Base-by-base conservation (phyloP, 441 rosid species). In the Gossypium gossypioides region DNA sequence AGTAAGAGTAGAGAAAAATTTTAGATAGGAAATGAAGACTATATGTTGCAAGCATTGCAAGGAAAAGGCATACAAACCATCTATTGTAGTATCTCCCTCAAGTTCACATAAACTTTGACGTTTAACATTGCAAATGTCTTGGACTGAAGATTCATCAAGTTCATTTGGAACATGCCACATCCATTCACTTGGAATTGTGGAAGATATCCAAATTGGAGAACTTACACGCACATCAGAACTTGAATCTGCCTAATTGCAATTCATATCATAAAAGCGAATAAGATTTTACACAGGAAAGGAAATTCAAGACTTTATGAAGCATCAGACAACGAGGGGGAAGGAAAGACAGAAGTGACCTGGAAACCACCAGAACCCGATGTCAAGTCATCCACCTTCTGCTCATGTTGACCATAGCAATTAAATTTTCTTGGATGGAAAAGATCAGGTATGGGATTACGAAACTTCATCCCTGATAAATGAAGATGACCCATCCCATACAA, bases 401-500 rank as follows among this genome's bases (percentile, higher is more conserved):
- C 79, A 58, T 61, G 57, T 76, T 68, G 80, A 65, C 44, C 52
- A 72, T 67, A 75, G 69, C 62, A 60, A 76, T 32, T 74, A 76
- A 82, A 81, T 72, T 70, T 84, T 77, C 85, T 86, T 10, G 74
- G 72, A 75, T 59, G 74, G 71, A 79, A 83, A 75, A 55, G 75
- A 82, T 66, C 85, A 19, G 99, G 99, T 40, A 91, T 76, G 65
- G 97, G 97, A 76, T 80, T 75, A 61, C 99, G 98, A 58, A 96
- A 96, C 83, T 88, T 96, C 82, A 92, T 83, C 79, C 84, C 89
- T 58, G 89, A 87, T 69, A 93, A 75, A 84, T 96, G 99, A 56
- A 93, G 73, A 80, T 86, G 91, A 77, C 97, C 94, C 99, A 96
- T 96, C 79, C 99, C 98, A 82, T 86, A 89, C 79, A 96, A 85